These are phyloP conservation scores for Boletus fagicola DNA, from an alignment of 768 basidiomycete genomes.

Conservation along the genomic window DNA sequence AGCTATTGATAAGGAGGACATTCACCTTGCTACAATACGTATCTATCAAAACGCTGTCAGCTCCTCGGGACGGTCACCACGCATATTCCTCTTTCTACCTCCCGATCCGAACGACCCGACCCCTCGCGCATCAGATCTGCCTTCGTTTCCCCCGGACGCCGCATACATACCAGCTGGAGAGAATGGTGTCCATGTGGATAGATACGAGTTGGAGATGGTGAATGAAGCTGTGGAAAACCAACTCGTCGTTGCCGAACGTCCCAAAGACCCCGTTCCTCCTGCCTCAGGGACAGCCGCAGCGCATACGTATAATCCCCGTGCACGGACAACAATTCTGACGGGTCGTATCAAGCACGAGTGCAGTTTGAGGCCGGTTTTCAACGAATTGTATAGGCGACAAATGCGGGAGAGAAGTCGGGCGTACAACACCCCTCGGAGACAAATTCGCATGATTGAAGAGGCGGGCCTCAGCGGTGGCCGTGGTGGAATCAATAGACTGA, in stretches of 20 bases:
- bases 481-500: conserved; percentile 74
- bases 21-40: conserved; percentile 82
- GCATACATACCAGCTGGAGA: conserved; percentile 32
- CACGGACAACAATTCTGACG: conserved; percentile 74
- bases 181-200: conserved; percentile 43
- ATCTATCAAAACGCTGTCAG: conserved; percentile 59
- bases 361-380: conserved; percentile 66
- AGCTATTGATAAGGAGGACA: conserved; percentile 66
- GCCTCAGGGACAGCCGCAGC: conserved; percentile 35
- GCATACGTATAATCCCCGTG: conserved; percentile 52
- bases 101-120: conserved; percentile 49
- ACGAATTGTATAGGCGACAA: conserved; percentile 64
- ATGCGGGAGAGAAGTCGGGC: conserved; percentile 65
- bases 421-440: conserved; percentile 64
- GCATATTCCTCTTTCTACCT: conserved; percentile 67
- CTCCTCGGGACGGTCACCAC: conserved; percentile 47
- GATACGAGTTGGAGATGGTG: conserved; percentile 88
- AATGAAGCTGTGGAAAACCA: conserved; percentile 84
- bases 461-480: conserved; percentile 65
- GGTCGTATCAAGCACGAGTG: conserved; percentile 83
- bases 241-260: conserved; percentile 79
- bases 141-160: conserved; percentile 29
- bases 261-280: conserved; percentile 56
- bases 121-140: conserved; percentile 24
- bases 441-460: conserved; percentile 74